phyloP scores from a whole-genome alignment of 2,329 filamentous ascomycete genomes.

The Tolypocladium ovalisporum region DNA sequence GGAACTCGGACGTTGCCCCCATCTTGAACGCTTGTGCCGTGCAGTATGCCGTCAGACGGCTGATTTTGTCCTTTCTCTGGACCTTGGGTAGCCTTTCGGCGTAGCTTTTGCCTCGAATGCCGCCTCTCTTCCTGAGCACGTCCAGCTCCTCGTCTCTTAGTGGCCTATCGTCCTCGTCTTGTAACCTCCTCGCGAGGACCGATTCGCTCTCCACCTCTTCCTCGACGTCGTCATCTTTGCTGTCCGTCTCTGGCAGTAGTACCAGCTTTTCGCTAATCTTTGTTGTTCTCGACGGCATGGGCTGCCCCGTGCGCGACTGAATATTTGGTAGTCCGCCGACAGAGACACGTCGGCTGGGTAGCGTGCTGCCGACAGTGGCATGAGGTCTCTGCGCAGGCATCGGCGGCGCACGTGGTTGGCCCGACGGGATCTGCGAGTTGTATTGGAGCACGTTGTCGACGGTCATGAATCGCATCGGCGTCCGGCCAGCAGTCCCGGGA shows the following conservation, averaged over 20 bases:
- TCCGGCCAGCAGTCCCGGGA: conserved; percentile 16
- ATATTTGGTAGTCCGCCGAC: conserved; percentile 28
- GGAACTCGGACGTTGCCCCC: conserved; percentile 76
- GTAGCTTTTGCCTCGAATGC: conserved; percentile 70
- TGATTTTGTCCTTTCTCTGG: conserved; percentile 75
- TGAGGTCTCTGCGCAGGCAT: conserved; percentile 27
- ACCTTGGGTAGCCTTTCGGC: conserved; percentile 87
- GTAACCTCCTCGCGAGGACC: conserved; percentile 24
- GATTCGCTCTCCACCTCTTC: conserved; percentile 44
- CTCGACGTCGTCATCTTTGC: conserved; percentile 42
- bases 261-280: conserved; percentile 98
- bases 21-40: conserved; percentile 91
- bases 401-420: conserved; percentile 69
- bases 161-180: conserved; percentile 52
- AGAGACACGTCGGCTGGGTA: conserved; percentile 15
- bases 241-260: conserved; percentile 70
- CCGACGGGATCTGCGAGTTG: conserved; percentile 88
- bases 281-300: conserved; percentile 73
- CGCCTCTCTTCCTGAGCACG: conserved; percentile 50
- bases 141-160: conserved; percentile 58
- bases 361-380: conserved; percentile 6
- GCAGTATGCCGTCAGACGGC: conserved; percentile 89
- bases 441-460: conserved; percentile 95
- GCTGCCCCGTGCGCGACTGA: conserved; percentile 38
- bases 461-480: conserved; percentile 64